Evolutionary conservation across 2,329 filamentous ascomycete genomes (phyloP).

Genomic region (Pseudophaeomoniella oleicola): DNA sequence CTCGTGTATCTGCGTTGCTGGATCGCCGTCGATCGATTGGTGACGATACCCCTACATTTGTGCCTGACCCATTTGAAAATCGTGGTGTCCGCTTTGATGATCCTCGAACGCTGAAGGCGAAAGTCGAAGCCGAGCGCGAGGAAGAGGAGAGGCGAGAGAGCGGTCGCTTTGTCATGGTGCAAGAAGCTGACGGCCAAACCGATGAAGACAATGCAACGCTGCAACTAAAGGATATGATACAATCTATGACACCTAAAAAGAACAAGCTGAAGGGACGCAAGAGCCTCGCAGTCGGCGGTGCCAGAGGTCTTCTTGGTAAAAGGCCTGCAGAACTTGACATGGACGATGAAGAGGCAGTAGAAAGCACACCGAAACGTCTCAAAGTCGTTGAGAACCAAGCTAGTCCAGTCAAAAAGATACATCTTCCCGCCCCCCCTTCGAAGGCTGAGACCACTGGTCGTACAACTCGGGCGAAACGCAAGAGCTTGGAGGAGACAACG

Average conservation of each 20-base stretch:
- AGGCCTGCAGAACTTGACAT: conserved; percentile 57
- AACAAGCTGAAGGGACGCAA: conserved; percentile 53
- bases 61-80: conserved; percentile 32
- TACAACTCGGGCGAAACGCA: conserved; percentile 19
- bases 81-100: conserved; percentile 49
- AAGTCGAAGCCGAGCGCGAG: conserved; percentile 47
- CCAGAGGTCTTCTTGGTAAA: conserved; percentile 59
- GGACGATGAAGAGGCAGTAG: conserved; percentile 44
- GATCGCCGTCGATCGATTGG: conserved; percentile 59
- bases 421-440: conserved; percentile 52
- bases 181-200: conserved; percentile 33
- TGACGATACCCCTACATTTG: conserved; percentile 49
- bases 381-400: conserved; percentile 47
- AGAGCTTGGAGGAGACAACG: conserved; percentile 27
- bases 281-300: conserved; percentile 62
- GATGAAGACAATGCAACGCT: conserved; percentile 46
- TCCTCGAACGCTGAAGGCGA: conserved; percentile 45
- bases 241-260: conserved; percentile 64
- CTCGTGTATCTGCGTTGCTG: conserved; percentile 55
- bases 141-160: conserved; percentile 49
- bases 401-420: conserved; percentile 64
- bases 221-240: conserved; percentile 63
- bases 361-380: conserved; percentile 48
- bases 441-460: conserved; percentile 53
- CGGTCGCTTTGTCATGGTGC: conserved; percentile 39